Evolutionary conservation across 225 moss, liverwort and hornwort genomes (phyloP).

Genomic region (Polytrichum commune): DNA sequence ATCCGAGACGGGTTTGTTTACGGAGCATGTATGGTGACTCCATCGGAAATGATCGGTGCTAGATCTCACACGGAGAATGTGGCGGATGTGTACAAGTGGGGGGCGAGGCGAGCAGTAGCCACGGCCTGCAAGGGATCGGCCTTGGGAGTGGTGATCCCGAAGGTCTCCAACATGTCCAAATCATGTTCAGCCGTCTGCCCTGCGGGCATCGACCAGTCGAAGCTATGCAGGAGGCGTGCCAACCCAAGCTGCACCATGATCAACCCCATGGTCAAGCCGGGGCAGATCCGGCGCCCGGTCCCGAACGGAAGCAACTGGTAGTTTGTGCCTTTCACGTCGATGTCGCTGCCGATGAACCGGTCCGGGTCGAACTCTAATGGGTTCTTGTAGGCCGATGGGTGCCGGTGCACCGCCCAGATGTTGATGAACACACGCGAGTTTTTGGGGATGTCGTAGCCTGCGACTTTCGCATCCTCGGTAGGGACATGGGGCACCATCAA

Average conservation of each 20-base stretch:
- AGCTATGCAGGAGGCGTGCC: constrained; percentile 23
- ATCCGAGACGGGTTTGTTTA: too few species aligned
- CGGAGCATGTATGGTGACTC: too few species aligned
- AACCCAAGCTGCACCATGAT: constrained; percentile 32
- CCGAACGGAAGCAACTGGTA: constrained; percentile 41
- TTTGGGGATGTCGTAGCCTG: constrained; percentile 30
- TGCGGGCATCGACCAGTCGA: constrained; percentile 16
- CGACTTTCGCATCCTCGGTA: constrained; percentile 16
- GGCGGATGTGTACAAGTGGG: constrained; percentile 16
- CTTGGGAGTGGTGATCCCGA: constrained; percentile 29
- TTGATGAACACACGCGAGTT: constrained; percentile 43
- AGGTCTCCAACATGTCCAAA: constrained; percentile 10
- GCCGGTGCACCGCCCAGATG: constrained; percentile 31
- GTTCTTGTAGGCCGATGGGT: constrained; percentile 29
- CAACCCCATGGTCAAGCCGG: constrained; percentile 25
- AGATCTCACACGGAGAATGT: too few species aligned
- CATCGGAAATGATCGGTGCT: too few species aligned
- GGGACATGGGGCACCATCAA: constrained; percentile 28
- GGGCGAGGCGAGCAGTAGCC: constrained; percentile 11
- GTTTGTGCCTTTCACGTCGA: constrained; percentile 14
- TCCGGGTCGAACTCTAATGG: constrained; percentile 49
- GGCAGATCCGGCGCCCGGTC: constrained; percentile 30
- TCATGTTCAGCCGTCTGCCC: neutral
- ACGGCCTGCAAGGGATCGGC: constrained; percentile 19
- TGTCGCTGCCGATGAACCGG: constrained; percentile 32